Evolutionary conservation across 768 basidiomycete species (phyloP), one percentile per base, ranked within the genome.

Genomic region (Xerocomus potaroensis): DNA sequence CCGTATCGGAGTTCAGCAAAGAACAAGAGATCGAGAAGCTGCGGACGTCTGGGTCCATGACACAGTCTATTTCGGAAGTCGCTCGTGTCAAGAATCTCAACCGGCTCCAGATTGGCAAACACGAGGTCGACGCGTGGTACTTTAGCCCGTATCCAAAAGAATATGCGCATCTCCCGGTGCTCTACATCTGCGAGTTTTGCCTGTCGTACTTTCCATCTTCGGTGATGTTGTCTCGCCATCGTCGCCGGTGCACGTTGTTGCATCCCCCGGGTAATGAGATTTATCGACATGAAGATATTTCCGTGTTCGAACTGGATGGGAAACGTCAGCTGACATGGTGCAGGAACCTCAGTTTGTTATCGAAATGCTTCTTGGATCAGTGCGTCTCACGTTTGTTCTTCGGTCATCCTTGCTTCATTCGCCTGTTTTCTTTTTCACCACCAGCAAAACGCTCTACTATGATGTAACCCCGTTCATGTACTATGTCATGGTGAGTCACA

Each of bases 121-220:
- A 96, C 72, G 91, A 96, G 70, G 91, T 99, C 56, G 96, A 99
- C 58, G 87, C 96, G n/a, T 99, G 96, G 96, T 99, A 99, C 69
- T 98, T 98, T 76, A 93, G 90, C 60, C 96, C 96, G 19, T 99
- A 98, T 71, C 96, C 96, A 10, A 87, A 91, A 70, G 96, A 98
- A 71, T 98, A 91, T 72, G 92, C 96, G 36, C 90, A 98, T 68
- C 81, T 95, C 22, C 92, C 94, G 16, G 73, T 94, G 51, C 78
- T 99, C 36, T 98, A 94, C 76, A 83, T 99, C 63, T 99, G 96
- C 83, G 95, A 99, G 70, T 95, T 95, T 74, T 99, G 96, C 66
- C 78, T 98, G 38, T 85, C 83, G 29, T 99, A 87, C 73, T 97
- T 84, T 69, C 88, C 89, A 24, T 91, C 91, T 12, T 79, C 78